phyloP scores from a whole-genome alignment of 768 basidiomycete species.

The Lentinula sp. region DNA sequence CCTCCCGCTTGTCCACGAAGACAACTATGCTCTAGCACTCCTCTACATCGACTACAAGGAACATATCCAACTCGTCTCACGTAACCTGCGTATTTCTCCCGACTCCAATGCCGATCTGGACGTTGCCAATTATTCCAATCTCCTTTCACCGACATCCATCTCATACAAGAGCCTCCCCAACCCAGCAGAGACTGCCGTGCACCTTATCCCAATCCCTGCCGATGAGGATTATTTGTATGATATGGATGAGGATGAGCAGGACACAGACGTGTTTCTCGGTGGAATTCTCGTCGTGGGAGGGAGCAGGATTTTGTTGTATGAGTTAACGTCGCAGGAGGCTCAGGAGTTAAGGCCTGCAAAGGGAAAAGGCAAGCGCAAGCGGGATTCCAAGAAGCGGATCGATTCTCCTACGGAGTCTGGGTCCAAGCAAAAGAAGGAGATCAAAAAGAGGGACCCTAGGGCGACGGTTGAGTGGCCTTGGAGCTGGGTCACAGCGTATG shows the following conservation, averaged over 20 bases:
- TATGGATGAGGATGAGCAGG: conserved; percentile 19
- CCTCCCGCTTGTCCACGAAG: conserved; percentile 34
- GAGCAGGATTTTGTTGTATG: conserved; percentile 55
- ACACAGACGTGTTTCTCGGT: conserved; percentile 36
- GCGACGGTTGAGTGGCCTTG: conserved; percentile 70
- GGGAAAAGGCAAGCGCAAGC: conserved; percentile 43
- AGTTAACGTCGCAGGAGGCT: conserved; percentile 39
- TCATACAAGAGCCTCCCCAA: conserved; percentile 41
- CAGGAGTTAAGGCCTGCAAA: conserved; percentile 53
- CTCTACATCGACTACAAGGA: conserved; percentile 59
- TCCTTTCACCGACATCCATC: conserved; percentile 49
- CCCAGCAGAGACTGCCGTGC: conserved; percentile 33
- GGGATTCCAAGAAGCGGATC: conserved; percentile 39
- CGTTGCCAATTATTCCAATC: conserved; percentile 29
- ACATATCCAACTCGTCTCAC: conserved; percentile 57
- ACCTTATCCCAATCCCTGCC: conserved; percentile 33
- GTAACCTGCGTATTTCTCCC: conserved; percentile 45
- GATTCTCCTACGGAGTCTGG: conserved; percentile 39
- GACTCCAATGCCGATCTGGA: conserved; percentile 43
- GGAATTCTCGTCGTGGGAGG: conserved; percentile 71
- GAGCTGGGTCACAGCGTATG: conserved; percentile 66
- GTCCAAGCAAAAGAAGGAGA: conserved; percentile 51
- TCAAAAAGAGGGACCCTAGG: conserved; percentile 46
- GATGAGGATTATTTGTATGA: conserved; percentile 12
- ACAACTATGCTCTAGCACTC: conserved; percentile 54